Percentiles rank a stretch among this genome's conserved stretches.
phyloP scores from a whole-genome alignment of 306 rosid genomes.

The Abrus precatorius region DNA sequence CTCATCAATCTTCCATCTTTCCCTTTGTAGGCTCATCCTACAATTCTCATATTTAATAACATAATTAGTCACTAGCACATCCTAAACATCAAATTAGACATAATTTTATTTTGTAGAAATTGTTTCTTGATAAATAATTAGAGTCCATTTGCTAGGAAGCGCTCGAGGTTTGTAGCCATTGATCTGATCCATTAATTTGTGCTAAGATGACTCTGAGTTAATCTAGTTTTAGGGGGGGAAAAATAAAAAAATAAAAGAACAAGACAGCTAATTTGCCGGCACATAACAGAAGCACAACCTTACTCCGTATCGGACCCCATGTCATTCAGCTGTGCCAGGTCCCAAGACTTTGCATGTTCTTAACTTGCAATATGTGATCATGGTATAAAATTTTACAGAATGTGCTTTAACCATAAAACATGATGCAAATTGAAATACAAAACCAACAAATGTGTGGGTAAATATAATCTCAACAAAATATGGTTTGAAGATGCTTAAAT shows the following conservation, averaged over 20 bases:
- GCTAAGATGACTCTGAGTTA: background rate
- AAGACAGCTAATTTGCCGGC: background rate
- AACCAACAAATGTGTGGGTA: background rate
- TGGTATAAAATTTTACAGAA: constrained; percentile 6
- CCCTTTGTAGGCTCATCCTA: background rate
- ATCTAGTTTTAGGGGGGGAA: background rate
- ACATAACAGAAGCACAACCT: background rate
- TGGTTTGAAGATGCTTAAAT: background rate
- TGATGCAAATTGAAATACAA: constrained; percentile 7
- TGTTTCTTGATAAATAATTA: constrained; percentile 8
- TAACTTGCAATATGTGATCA: background rate
- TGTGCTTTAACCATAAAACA: background rate
- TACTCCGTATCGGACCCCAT: constrained; percentile 12
- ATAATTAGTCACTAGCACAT: background rate
- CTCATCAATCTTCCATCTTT: background rate
- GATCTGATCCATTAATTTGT: background rate
- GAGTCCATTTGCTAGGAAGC: background rate
- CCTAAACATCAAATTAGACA: background rate
- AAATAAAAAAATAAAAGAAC: background rate
- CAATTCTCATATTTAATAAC: background rate
- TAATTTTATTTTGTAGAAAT: background rate
- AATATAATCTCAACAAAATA: constrained; percentile 21
- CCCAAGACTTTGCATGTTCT: background rate
- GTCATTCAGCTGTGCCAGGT: constrained; percentile 1
- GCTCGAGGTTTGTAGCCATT: background rate